Evolutionary conservation across 441 rosid species (phyloP), one percentile per base, ranked within the genome.

Genomic region (Erysimum cheiri): DNA sequence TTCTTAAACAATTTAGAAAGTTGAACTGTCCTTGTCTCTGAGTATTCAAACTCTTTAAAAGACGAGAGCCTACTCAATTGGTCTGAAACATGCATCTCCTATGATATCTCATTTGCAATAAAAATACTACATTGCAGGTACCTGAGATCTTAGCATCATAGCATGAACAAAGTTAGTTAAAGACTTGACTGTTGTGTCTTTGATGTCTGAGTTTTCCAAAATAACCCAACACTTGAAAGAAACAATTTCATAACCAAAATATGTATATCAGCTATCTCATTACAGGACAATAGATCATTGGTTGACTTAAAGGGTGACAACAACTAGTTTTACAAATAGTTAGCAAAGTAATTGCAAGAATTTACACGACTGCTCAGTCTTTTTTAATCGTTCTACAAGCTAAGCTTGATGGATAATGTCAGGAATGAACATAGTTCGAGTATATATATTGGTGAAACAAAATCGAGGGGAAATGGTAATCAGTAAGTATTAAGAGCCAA

Each of bases 91-190:
- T 64, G 65, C 15, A 46, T 63, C 41, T 72, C 59, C 50, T 28
- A 53, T n/a, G 60, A 39, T 7, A 11, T 53, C 8, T 26, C 5
- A 17, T 53, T 44, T 32, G 55, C 53, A 55, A 40, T 2, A 43
- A 40, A n/a, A n/a, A n/a, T 2, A 43, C 32, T 28, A 52, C 9
- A 62, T 53, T 33, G 55, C 62, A 41, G 32, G 15, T 62, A 22
- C 47, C 19, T 62, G 37, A 44, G 58, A 71, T 71, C 32, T 57
- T n/a, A n/a, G n/a, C n/a, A n/a, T n/a, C n/a, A n/a, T n/a, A 63
- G 64, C 62, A 41, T 4, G 14, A 24, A 54, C 44, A 71, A 33
- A 17, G 47, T 11, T 26, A 1, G 55, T 12, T 44, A 2, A 64
- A 49, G 37, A 55, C 64, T 11, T 15, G 26, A 35, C 41, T 11